Percentiles rank a stretch among this genome's conserved stretches.
Evolutionary conservation across 352 stramenopile species (phyloP).

Genomic region (Globisporangium paroecandrum): DNA sequence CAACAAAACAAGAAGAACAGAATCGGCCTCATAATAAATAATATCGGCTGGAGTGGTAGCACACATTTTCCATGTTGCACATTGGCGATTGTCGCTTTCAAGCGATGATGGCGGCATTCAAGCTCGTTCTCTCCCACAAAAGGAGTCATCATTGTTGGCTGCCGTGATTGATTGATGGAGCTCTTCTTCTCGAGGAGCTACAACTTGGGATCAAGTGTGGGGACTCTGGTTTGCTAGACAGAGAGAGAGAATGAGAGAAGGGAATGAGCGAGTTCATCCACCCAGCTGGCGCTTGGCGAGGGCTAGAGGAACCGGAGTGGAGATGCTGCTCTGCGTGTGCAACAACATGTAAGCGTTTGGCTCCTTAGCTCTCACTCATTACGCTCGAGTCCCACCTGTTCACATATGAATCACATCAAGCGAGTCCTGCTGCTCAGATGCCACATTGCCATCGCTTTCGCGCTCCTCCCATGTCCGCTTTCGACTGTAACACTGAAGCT

Average conservation of each 20-base stretch:
- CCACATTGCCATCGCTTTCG: not conserved
- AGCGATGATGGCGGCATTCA: not conserved
- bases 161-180: not conserved
- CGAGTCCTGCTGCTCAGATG: not conserved
- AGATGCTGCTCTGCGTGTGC: not conserved
- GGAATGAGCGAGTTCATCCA: not conserved
- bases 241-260: not conserved
- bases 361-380: not conserved
- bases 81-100: not conserved
- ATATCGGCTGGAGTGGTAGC: not conserved
- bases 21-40: not conserved
- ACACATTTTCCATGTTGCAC: not conserved
- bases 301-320: not conserved
- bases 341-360: not conserved
- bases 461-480: not conserved
- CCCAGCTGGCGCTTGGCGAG: not conserved
- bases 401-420: not conserved
- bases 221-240: not conserved
- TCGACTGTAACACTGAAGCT: not conserved
- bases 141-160: not conserved
- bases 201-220: not conserved
- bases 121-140: not conserved
- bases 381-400: not conserved
- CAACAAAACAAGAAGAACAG: not conserved
- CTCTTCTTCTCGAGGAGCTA: not conserved